A percentile compares a stretch with the other conserved stretches of the same genome.
Conservation (phyloP, 805 yeast species). For the Wickerhamiella musiphila region DNA sequence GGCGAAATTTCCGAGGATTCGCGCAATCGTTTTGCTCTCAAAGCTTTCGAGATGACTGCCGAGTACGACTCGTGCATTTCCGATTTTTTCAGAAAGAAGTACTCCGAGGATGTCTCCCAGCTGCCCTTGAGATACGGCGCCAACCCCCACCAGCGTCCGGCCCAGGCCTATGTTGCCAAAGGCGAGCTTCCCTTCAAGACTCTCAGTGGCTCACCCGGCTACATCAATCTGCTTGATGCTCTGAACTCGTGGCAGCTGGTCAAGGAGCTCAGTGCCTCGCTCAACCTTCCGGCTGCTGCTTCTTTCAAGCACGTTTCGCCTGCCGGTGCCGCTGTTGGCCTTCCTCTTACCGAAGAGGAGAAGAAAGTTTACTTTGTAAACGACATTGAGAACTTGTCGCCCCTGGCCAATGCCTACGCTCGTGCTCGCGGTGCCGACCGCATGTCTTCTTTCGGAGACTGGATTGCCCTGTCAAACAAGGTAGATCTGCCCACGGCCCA, state of each 20-base stretch:
- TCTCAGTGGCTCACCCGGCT: constrained; percentile 89
- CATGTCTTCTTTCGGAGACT: constrained; percentile 98
- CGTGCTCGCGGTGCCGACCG: constrained; percentile 99
- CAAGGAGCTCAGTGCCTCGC: constrained; percentile 84
- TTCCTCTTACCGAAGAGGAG: constrained; percentile 80
- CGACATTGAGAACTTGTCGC: constrained; percentile 87
- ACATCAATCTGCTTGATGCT: constrained; percentile 91
- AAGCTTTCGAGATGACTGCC: constrained; percentile 97
- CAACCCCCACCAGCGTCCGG: constrained; percentile 98
- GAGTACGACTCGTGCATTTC: constrained; percentile 92
- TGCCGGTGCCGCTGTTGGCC: constrained; percentile 96
- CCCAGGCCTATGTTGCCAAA: constrained; percentile 80
- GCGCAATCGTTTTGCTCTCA: constrained; percentile 73
- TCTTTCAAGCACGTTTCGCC: constrained; percentile 98
- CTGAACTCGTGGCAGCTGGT: constrained; percentile 98
- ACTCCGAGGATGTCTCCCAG: constrained; percentile 77
- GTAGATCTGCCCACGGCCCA: constrained; percentile 94
- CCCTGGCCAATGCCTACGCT: constrained; percentile 94
- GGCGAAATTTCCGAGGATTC: constrained; percentile 60
- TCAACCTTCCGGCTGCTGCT: constrained; percentile 96
- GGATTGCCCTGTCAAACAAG: constrained; percentile 90
- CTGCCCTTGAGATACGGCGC: constrained; percentile 95
- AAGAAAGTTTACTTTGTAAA: constrained; percentile 89
- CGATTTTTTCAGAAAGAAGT: constrained; percentile 94
- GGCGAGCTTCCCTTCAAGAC: constrained; percentile 92